phyloP scores from a whole-genome alignment of 1,284 basidiomycete species.

The Trichosporon asahii region DNA sequence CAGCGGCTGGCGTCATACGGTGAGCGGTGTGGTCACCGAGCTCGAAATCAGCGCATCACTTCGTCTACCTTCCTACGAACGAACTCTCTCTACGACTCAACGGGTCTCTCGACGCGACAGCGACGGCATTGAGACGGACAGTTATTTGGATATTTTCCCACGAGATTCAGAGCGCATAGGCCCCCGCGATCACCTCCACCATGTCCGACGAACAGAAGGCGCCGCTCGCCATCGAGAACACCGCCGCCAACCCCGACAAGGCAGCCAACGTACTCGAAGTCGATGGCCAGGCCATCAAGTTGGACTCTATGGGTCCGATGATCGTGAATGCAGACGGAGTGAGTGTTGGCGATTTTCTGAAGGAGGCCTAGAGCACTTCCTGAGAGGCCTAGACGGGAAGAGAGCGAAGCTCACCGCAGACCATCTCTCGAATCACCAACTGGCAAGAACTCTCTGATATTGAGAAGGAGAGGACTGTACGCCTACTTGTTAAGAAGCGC shows the following conservation, averaged over 20 bases:
- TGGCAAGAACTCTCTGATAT: conserved; percentile 46
- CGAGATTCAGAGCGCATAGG: neutral
- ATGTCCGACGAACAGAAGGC: conserved; percentile 12
- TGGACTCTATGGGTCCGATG: conserved; percentile 50
- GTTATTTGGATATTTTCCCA: too few relatives aligned
- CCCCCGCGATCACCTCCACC: neutral
- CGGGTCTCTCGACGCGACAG: neutral
- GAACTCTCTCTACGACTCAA: neutral
- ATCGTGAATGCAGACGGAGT: conserved; percentile 52
- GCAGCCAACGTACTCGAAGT: conserved; percentile 38
- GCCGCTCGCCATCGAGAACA: conserved; percentile 21
- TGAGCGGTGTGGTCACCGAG: neutral
- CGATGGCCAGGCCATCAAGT: conserved; percentile 43
- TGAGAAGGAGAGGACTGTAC: conserved; percentile 49
- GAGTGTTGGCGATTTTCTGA: conserved; percentile 19
- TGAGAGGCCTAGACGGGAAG: too few relatives aligned
- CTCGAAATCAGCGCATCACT: neutral
- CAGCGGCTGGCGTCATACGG: neutral
- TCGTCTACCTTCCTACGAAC: neutral
- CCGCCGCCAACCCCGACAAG: conserved; percentile 17
- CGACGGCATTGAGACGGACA: neutral
- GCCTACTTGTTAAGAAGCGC: conserved; percentile 51
- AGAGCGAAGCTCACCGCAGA: conserved; percentile 30
- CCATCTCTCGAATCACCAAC: conserved; percentile 50
- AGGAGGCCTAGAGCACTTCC: too few relatives aligned